Evolutionary conservation across 768 basidiomycete species (phyloP).

Genomic region (Dictyophora rubrovolvata): DNA sequence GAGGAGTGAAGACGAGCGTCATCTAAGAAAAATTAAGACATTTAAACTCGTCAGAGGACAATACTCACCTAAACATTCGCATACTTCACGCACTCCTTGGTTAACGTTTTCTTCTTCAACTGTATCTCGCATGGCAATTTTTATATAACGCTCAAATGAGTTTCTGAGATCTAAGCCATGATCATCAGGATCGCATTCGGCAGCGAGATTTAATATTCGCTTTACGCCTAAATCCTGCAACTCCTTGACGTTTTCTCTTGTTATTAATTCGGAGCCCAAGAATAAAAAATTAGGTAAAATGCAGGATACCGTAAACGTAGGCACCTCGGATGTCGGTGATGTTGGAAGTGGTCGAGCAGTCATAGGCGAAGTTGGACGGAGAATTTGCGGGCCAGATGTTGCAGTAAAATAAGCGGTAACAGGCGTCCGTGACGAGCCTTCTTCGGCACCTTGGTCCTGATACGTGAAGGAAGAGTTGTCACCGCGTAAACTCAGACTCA

Average conservation of each 20-base stretch:
- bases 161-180: conserved; percentile 57
- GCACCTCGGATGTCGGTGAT: conserved; percentile 45
- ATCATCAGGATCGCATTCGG: conserved; percentile 77
- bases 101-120: conserved; percentile 90
- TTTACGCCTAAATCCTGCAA: conserved; percentile 68
- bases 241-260: conserved; percentile 63
- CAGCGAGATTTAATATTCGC: conserved; percentile 84
- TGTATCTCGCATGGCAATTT: conserved; percentile 89
- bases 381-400: conserved; percentile 24
- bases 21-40: conserved; percentile 36
- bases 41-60: not conserved
- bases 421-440: conserved; percentile 18
- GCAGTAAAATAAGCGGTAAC: conserved; percentile 30
- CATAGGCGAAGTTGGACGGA: conserved; percentile 43
- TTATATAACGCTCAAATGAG: conserved; percentile 74
- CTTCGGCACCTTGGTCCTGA: conserved; percentile 17
- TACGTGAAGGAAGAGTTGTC: conserved; percentile 23
- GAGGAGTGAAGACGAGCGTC: conserved; percentile 85
- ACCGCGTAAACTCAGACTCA: conserved; percentile 36
- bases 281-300: conserved; percentile 88
- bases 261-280: conserved; percentile 79
- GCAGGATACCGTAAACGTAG: conserved; percentile 73
- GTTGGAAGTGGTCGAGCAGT: conserved; percentile 57
- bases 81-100: conserved; percentile 72
- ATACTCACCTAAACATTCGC: conserved; percentile 72